phyloP scores from a whole-genome alignment of 2,329 filamentous ascomycete species.

The Corynespora cassiicola region DNA sequence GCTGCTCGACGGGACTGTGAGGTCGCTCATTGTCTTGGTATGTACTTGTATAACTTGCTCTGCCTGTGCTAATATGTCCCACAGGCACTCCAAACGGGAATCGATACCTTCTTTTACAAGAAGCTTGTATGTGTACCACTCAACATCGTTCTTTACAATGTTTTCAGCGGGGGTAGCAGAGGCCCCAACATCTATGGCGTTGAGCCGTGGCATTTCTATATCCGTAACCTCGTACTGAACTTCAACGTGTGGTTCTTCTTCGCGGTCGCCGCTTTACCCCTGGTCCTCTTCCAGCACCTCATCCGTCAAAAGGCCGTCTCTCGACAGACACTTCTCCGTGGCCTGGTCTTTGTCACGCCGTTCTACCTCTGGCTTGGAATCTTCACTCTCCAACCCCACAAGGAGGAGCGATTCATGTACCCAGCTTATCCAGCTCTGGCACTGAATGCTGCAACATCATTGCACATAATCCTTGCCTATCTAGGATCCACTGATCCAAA shows the following conservation, averaged over 20 bases:
- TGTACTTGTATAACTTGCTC: too few species aligned
- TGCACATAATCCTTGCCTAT: slow-evolving; percentile 80
- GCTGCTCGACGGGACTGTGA: slow-evolving; percentile 70
- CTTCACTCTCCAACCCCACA: slow-evolving; percentile 92
- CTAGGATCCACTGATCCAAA: slow-evolving; percentile 74
- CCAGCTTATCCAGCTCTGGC: slow-evolving; percentile 90
- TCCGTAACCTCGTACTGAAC: slow-evolving; percentile 88
- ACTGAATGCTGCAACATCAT: slow-evolving; percentile 82
- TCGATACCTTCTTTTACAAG: slow-evolving; percentile 87
- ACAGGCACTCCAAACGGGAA: slow-evolving; percentile 70
- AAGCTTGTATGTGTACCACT: slow-evolving; percentile 79
- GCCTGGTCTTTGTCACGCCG: slow-evolving; percentile 77
- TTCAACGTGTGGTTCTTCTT: slow-evolving; percentile 95
- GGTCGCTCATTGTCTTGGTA: slow-evolving; percentile 74
- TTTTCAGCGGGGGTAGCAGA: slow-evolving; percentile 78
- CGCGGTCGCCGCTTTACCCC: slow-evolving; percentile 74
- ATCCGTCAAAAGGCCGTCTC: slow-evolving; percentile 67
- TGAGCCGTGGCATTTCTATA: slow-evolving; percentile 96
- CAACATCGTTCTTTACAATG: slow-evolving; percentile 96
- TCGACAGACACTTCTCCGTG: slow-evolving; percentile 74
- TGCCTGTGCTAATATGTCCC: slow-evolving; percentile 3
- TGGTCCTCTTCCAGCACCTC: slow-evolving; percentile 76
- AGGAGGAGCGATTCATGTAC: slow-evolving; percentile 99
- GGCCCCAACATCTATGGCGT: slow-evolving; percentile 94
- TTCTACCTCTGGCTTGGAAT: slow-evolving; percentile 96